Evolutionary conservation across 1,139 yeast species (phyloP).

Genomic region (Nakaseomyces nivariensis): DNA sequence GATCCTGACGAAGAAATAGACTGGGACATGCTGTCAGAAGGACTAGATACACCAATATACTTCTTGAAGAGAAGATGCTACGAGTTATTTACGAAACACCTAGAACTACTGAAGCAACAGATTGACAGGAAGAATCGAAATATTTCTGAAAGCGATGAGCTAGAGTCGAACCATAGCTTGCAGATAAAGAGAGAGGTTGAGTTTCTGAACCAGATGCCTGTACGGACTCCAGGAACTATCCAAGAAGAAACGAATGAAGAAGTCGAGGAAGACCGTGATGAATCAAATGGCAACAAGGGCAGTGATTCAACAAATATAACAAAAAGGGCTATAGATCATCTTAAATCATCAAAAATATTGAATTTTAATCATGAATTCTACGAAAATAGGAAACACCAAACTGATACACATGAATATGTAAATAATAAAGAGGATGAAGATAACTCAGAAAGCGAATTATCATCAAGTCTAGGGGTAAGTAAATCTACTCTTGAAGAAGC

Average conservation of each 20-base stretch:
- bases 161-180: not conserved
- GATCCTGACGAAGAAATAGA: slow-evolving; percentile 31
- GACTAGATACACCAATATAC: slow-evolving; percentile 22
- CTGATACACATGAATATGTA: slow-evolving; percentile 2
- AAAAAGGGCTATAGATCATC: slow-evolving; percentile 14
- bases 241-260: not conserved
- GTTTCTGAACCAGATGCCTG: slow-evolving; percentile 1
- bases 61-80: slow-evolving; percentile 25
- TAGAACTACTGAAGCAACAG: slow-evolving; percentile 20
- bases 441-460: slow-evolving; percentile 12
- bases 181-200: not conserved
- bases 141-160: not conserved
- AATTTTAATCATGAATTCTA: slow-evolving; percentile 9
- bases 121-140: slow-evolving; percentile 14
- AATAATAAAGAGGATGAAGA: not conserved
- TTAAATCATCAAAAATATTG: slow-evolving; percentile 22
- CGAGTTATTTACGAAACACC: slow-evolving; percentile 21
- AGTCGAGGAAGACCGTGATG: not conserved
- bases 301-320: slow-evolving; percentile 5
- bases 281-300: not conserved
- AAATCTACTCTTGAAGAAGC: slow-evolving; percentile 41
- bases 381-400: slow-evolving; percentile 4
- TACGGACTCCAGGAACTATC: not conserved
- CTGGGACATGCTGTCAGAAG: slow-evolving; percentile 28
- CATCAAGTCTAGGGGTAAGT: slow-evolving; percentile 32